Evolutionary conservation across 768 basidiomycete genomes (phyloP).

Genomic region (Boletus reticulatus): DNA sequence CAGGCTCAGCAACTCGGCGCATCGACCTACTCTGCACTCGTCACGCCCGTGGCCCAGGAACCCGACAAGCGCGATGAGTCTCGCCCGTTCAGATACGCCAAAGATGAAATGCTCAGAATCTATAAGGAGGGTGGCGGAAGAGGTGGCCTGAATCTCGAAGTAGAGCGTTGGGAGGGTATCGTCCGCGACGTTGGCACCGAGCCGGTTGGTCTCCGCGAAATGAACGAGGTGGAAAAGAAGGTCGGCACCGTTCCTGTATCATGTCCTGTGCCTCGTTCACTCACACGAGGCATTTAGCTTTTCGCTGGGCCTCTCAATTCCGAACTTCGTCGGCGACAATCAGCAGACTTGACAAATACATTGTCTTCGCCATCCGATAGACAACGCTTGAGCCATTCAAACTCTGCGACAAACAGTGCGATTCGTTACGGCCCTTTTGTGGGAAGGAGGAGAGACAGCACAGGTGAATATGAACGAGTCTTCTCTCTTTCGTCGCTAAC

Average conservation of each 20-base stretch:
- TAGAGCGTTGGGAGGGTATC: conserved; percentile 88
- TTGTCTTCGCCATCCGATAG: conserved; percentile 59
- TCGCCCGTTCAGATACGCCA: conserved; percentile 85
- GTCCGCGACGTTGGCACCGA: conserved; percentile 73
- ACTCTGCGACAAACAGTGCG: conserved; percentile 48
- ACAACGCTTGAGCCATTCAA: conserved; percentile 52
- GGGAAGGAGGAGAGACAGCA: conserved; percentile 64
- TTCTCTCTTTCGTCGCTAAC: conserved; percentile 4
- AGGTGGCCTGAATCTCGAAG: conserved; percentile 76
- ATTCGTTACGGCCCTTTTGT: conserved; percentile 60
- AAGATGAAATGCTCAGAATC: conserved; percentile 80
- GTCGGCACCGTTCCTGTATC: conserved; percentile 37
- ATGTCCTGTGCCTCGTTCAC: conserved; percentile 15
- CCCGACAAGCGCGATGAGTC: conserved; percentile 59
- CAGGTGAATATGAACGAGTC: conserved; percentile 42
- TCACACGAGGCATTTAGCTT: conserved; percentile 51
- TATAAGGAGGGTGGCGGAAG: conserved; percentile 77
- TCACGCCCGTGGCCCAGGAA: conserved; percentile 41
- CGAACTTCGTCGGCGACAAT: conserved; percentile 82
- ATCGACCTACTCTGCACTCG: conserved; percentile 71
- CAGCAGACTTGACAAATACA: conserved; percentile 67
- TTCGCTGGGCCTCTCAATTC: conserved; percentile 82
- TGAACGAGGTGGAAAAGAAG: conserved; percentile 86
- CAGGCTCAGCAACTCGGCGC: conserved; percentile 53
- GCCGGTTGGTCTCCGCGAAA: conserved; percentile 75